A percentile compares a stretch with the other conserved stretches of the same genome.
Conservation (phyloP, 2,329 filamentous ascomycete genomes). For the Claviceps maximensis region DNA sequence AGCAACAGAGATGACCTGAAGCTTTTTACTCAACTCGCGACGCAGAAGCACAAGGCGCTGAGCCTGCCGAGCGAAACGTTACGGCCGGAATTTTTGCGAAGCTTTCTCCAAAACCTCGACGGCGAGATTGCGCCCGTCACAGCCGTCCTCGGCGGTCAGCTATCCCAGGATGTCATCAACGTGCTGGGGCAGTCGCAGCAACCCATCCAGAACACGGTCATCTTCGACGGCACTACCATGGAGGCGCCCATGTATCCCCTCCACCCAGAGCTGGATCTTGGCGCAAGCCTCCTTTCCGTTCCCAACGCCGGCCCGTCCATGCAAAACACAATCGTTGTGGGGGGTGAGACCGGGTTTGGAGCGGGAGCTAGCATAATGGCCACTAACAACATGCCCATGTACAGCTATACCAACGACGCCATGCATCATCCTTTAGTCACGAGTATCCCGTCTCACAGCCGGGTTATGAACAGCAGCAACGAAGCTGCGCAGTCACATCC, state of each 20-base stretch:
- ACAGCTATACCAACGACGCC: background rate
- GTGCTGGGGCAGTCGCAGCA: conserved; percentile 84
- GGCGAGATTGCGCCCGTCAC: conserved; percentile 77
- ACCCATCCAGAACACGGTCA: conserved; percentile 85
- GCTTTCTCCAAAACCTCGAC: conserved; percentile 76
- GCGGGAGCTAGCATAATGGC: background rate
- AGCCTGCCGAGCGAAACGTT: conserved; percentile 55
- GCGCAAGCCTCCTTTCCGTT: conserved; percentile 30
- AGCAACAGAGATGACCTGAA: conserved; percentile 52
- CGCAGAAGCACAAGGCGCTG: conserved; percentile 63
- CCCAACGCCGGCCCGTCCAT: background rate
- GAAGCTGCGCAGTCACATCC: background rate
- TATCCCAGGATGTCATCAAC: conserved; percentile 96
- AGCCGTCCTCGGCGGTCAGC: conserved; percentile 76
- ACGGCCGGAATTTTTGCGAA: conserved; percentile 58
- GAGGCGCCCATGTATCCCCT: conserved; percentile 70
- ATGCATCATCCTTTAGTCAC: background rate
- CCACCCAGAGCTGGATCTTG: conserved; percentile 52
- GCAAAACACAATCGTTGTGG: background rate
- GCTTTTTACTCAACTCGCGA: conserved; percentile 64
- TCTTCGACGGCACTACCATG: conserved; percentile 78
- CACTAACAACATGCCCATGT: background rate
- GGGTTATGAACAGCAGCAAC: background rate
- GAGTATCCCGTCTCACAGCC: background rate
- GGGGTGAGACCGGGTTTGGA: background rate